Evolutionary conservation across 305 asterid species (phyloP).

Genomic region (Fraxinus angustifolia): DNA sequence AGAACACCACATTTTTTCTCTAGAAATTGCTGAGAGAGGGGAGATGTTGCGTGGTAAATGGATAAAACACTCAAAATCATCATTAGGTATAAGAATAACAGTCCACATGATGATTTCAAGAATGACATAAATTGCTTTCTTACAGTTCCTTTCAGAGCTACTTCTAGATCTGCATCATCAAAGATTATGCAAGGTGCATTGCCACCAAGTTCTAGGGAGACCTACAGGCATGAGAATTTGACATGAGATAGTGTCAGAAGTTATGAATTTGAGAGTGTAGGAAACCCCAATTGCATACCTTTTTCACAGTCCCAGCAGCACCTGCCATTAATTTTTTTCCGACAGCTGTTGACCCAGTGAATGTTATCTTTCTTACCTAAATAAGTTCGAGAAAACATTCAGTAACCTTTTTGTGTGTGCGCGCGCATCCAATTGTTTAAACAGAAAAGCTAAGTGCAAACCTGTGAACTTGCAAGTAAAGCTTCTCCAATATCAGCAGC

Average conservation of each 20-base stretch:
- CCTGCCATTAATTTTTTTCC: slow-evolving; percentile 97
- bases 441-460: slow-evolving; percentile 22
- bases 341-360: slow-evolving; percentile 96
- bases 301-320: slow-evolving; percentile 86
- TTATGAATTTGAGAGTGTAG: slow-evolving; percentile 18
- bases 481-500: slow-evolving; percentile 87
- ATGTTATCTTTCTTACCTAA: slow-evolving; percentile 89
- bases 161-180: slow-evolving; percentile 96
- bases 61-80: background rate
- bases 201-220: slow-evolving; percentile 97
- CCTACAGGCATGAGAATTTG: slow-evolving; percentile 38
- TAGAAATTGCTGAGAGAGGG: background rate
- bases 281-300: slow-evolving; percentile 41
- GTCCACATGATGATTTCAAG: slow-evolving; percentile 11
- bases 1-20: background rate
- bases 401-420: background rate
- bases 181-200: slow-evolving; percentile 96
- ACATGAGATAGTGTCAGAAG: slow-evolving; percentile 20
- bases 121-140: slow-evolving; percentile 29
- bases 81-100: background rate
- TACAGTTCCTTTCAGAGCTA: slow-evolving; percentile 91
- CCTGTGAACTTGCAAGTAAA: slow-evolving; percentile 76
- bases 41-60: background rate
- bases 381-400: slow-evolving; percentile 24
- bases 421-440: background rate